These are phyloP conservation scores for Limonium bicolor DNA, from an alignment of 148 eudicot genomes.

Conservation along the genomic window DNA sequence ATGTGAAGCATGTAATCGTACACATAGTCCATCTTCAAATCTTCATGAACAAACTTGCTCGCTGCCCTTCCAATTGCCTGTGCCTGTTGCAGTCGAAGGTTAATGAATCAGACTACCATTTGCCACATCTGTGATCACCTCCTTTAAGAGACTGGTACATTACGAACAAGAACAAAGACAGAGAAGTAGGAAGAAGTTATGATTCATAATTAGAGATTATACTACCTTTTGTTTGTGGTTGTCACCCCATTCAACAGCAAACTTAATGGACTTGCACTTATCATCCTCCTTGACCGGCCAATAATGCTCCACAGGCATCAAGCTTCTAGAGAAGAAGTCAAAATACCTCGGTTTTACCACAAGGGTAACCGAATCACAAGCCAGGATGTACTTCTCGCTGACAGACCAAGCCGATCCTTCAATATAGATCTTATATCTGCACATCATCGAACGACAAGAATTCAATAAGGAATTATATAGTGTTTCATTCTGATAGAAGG, in stretches of 20 bases:
- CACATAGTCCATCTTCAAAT: conserved; percentile 54
- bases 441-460: not conserved
- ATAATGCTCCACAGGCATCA: conserved; percentile 54
- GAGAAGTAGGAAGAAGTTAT: not conserved
- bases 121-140: not conserved
- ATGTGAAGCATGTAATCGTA: conserved; percentile 87
- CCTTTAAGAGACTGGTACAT: no score
- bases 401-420: conserved; percentile 90
- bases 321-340: conserved; percentile 62
- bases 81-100: conserved; percentile 32
- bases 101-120: not conserved
- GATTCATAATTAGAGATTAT: not conserved
- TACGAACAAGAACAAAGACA: no score
- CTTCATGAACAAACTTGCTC: conserved; percentile 39
- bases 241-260: conserved; percentile 79
- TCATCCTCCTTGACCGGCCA: conserved; percentile 58
- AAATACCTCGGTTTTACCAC: conserved; percentile 44
- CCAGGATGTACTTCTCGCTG: conserved; percentile 69
- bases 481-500: no score
- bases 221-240: conserved; percentile 50
- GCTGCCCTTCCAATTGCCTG: conserved; percentile 45
- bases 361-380: conserved; percentile 54
- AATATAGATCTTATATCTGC: conserved; percentile 67
- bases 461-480: not conserved
- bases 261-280: conserved; percentile 63